Evolutionary conservation across 257 asterid genomes (phyloP).

Genomic region (Penstemon newberryi): DNA sequence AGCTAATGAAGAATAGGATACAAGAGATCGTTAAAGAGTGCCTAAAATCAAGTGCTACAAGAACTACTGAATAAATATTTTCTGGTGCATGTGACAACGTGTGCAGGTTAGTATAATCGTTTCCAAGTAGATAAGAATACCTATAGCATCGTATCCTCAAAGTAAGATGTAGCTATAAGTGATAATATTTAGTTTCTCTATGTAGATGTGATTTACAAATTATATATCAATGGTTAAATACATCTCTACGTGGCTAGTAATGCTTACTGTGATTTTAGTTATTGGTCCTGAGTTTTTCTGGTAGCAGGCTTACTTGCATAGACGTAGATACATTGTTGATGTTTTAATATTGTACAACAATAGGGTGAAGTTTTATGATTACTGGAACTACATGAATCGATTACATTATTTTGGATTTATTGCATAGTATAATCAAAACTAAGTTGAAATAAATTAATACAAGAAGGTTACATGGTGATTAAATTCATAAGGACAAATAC

Average conservation of each 20-base stretch:
- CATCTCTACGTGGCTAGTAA: background rate
- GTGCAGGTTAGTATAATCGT: background rate
- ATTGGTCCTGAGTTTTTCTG: background rate
- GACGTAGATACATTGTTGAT: background rate
- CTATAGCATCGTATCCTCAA: background rate
- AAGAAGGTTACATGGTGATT: conserved; percentile 10
- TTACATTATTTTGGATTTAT: background rate
- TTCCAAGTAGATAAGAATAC: background rate
- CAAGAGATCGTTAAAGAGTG: conserved; percentile 67
- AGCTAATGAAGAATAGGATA: conserved; percentile 69
- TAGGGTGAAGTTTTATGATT: background rate
- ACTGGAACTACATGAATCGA: background rate
- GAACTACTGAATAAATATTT: conserved; percentile 21
- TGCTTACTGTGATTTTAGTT: background rate
- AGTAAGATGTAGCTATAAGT: background rate
- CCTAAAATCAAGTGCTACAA: conserved; percentile 37
- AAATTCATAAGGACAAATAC: conserved; percentile 5
- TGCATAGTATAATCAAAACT: background rate
- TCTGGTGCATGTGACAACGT: background rate
- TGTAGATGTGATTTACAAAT: background rate
- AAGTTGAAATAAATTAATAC: background rate
- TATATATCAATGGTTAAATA: background rate
- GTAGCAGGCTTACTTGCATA: background rate
- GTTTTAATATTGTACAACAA: background rate
- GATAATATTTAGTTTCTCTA: background rate